Percentiles rank a stretch among this genome's conserved stretches.
Evolutionary conservation across 1,139 yeast genomes (phyloP).

Genomic region (Hemisphaericaspora lyxosophila): DNA sequence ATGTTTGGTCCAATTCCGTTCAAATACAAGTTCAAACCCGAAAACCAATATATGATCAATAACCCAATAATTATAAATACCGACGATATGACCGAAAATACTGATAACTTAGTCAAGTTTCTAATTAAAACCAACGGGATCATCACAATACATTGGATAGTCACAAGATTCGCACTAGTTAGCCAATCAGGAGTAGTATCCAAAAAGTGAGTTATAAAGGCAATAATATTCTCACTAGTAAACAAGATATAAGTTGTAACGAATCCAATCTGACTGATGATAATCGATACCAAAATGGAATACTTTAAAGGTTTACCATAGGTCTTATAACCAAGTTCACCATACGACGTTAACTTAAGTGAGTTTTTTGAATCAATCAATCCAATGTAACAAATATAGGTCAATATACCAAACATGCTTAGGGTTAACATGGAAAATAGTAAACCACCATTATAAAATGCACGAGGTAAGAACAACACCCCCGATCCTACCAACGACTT

Average conservation of each 20-base stretch:
- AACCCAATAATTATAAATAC: conserved; percentile 64
- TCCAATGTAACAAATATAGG: conserved; percentile 69
- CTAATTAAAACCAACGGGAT: conserved; percentile 71
- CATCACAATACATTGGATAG: conserved; percentile 56
- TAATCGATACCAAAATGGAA: conserved; percentile 59
- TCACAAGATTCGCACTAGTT: conserved; percentile 39
- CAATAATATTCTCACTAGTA: conserved; percentile 65
- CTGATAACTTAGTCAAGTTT: conserved; percentile 67
- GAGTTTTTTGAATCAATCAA: conserved; percentile 56
- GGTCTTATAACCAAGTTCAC: conserved; percentile 66
- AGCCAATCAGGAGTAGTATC: conserved; percentile 13
- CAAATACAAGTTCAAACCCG: conserved; percentile 43
- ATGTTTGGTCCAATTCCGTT: conserved; percentile 54
- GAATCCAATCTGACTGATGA: conserved; percentile 72
- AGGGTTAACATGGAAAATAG: conserved; percentile 55
- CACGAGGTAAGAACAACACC: conserved; percentile 70
- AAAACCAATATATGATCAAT: conserved; percentile 59
- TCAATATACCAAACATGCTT: conserved; percentile 59
- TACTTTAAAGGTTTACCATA: conserved; percentile 63
- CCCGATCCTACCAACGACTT: conserved; percentile 81
- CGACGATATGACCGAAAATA: conserved; percentile 68
- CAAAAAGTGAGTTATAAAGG: conserved; percentile 32
- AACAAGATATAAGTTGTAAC: conserved; percentile 76
- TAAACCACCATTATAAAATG: conserved; percentile 73
- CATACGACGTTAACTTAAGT: conserved; percentile 67